Evolutionary conservation across 306 rosid genomes (phyloP), one percentile per base, ranked within the genome.

Genomic region (Herpetospermum pedunculosum): DNA sequence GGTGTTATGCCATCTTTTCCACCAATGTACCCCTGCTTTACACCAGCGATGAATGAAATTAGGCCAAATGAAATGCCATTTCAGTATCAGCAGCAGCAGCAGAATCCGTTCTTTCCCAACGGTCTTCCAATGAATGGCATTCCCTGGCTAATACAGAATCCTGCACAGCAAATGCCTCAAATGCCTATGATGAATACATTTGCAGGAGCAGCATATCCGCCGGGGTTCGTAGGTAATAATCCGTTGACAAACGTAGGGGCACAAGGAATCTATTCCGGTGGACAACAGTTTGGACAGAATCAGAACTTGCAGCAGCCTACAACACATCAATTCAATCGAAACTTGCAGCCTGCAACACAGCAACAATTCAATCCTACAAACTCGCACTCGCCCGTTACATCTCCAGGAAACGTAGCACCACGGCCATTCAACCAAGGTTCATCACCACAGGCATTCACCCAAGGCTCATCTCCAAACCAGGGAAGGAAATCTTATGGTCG

Each of bases 31-130:
- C 75, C 84, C 15, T 21, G 73, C 32, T 83, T 84, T 35, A 70
- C 82, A 49, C 48, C 80, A 25, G 53, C 74, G 25, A 3, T 83
- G 54, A 90, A 77, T 26, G 87, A 81, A 74, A 76, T 83, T 78
- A 86, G 97, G 98, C 30, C 84, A 52, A 79, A 79, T 21, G 86
- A 88, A 69, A 76, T 72, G 83, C 76, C 75, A 29, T 57, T 72
- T 75, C 89, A 77, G 81, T 92, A 83, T 52, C 92, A 73, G 59
- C 90, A 78, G 35, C 2, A 32, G 81, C 78, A 75, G 60, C 92
- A 78, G 63, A 69, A 74, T 58, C 76, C 76, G 8, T 23, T 80
- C 62, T 72, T 86, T 79, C 87, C 86, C 14, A 83, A 76, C 76
- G 86, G 83, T 47, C 80, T 86, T 75, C 85, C 90, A 21, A 18